phyloP scores from a whole-genome alignment of 345 rosid genomes.

The Combretum micranthum region DNA sequence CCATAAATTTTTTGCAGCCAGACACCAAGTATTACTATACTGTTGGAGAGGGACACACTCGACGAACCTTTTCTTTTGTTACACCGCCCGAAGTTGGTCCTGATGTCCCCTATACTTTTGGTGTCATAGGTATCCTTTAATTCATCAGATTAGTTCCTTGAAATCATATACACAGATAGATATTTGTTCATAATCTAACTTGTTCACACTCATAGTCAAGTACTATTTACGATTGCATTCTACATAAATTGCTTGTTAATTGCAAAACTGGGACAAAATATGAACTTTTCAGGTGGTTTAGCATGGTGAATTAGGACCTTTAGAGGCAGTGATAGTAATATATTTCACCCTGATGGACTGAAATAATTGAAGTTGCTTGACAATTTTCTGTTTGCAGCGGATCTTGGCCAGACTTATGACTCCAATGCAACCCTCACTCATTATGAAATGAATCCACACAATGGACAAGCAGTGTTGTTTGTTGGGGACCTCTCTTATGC shows the following conservation, averaged over 20 bases:
- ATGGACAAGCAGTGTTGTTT: slow-evolving; percentile 25
- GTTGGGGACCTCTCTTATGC: slow-evolving; percentile 50
- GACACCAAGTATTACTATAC: slow-evolving; percentile 36
- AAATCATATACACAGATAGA: too few relatives aligned
- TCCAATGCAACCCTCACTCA: slow-evolving; percentile 37
- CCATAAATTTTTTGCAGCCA: slow-evolving; percentile 11
- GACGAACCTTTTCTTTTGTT: slow-evolving; percentile 34
- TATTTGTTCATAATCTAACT: too few relatives aligned
- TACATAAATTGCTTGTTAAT: too few relatives aligned
- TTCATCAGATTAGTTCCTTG: too few relatives aligned
- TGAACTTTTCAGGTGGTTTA: too few relatives aligned
- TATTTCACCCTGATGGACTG: too few relatives aligned
- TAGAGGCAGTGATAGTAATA: too few relatives aligned
- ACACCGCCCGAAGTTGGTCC: slow-evolving; percentile 39
- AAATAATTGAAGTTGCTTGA: neutral
- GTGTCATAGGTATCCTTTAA: slow-evolving; percentile 25
- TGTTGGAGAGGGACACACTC: slow-evolving; percentile 22
- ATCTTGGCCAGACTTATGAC: slow-evolving; percentile 39
- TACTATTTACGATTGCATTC: too few relatives aligned
- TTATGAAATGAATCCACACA: slow-evolving; percentile 26
- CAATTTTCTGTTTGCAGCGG: slow-evolving; percentile 17
- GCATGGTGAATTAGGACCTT: too few relatives aligned
- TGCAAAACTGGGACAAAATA: too few relatives aligned
- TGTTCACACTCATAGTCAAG: too few relatives aligned
- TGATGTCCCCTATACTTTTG: slow-evolving; percentile 36